A percentile compares a stretch with the other conserved stretches of the same genome.
Evolutionary conservation across 2,329 filamentous ascomycete species (phyloP).

Genomic region (Talaromyces funiculosus): DNA sequence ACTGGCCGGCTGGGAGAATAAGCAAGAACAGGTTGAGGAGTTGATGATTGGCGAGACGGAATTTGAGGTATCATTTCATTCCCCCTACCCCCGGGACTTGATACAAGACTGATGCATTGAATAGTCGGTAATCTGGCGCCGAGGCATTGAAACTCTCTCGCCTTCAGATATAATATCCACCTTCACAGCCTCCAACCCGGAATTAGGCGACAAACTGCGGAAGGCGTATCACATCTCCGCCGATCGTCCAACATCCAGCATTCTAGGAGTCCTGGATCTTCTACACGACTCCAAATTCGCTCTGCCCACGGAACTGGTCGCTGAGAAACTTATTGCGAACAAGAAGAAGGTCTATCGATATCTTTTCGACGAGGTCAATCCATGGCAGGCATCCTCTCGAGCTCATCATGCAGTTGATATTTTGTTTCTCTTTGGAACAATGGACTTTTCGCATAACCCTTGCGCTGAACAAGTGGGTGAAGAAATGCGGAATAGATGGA

Average conservation of each 20-base stretch:
- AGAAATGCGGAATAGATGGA: conserved; percentile 39
- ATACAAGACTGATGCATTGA: neutral
- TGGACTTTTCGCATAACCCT: conserved; percentile 33
- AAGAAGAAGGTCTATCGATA: conserved; percentile 35
- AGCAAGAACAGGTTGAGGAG: conserved; percentile 28
- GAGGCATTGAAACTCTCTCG: conserved; percentile 36
- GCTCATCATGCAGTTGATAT: conserved; percentile 47
- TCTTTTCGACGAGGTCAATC: conserved; percentile 43
- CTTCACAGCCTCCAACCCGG: conserved; percentile 27
- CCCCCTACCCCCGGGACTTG: too few species aligned
- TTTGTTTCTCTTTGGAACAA: conserved; percentile 39
- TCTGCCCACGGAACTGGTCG: conserved; percentile 27
- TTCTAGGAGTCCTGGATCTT: conserved; percentile 35
- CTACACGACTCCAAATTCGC: conserved; percentile 29
- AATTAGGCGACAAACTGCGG: conserved; percentile 30
- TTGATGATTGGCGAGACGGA: conserved; percentile 42
- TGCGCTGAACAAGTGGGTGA: conserved; percentile 29
- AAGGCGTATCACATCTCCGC: conserved; percentile 39
- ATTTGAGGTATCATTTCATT: conserved; percentile 31
- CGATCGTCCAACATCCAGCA: conserved; percentile 36
- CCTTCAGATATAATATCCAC: conserved; percentile 29
- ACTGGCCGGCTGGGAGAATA: conserved; percentile 35
- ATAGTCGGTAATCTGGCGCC: conserved; percentile 43
- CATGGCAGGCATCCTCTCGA: conserved; percentile 43
- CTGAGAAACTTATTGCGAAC: conserved; percentile 22